Evolutionary conservation across 2,329 filamentous ascomycete genomes (phyloP).

Genomic region (Fusarium setosum): DNA sequence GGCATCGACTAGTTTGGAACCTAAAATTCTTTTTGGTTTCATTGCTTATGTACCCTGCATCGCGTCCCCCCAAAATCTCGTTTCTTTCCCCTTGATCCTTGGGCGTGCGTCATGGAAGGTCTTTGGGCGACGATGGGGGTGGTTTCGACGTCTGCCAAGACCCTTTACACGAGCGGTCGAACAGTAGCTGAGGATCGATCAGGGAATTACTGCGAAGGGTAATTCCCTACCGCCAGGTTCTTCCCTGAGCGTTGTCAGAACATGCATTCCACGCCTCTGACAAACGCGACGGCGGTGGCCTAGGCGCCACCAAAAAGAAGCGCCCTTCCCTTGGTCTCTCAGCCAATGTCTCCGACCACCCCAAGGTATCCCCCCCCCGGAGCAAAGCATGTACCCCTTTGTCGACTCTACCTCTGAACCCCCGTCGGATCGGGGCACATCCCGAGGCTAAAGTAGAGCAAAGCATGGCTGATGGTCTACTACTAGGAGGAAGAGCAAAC

Average conservation of each 20-base stretch:
- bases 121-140: too few relatives aligned
- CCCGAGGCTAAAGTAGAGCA: neutral
- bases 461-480: neutral
- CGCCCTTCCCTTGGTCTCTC: neutral
- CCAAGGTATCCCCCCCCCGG: neutral
- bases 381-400: neutral
- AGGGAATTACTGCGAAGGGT: neutral
- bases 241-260: slow-evolving; percentile 1
- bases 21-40: slow-evolving; percentile 9
- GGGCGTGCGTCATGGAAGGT: too few relatives aligned
- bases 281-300: slow-evolving; percentile 5
- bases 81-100: neutral
- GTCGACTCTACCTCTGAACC: neutral
- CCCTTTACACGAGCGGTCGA: too few relatives aligned
- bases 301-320: slow-evolving; percentile 11
- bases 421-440: neutral
- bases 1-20: slow-evolving; percentile 29
- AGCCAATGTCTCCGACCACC: neutral
- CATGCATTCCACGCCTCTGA: neutral
- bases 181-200: neutral
- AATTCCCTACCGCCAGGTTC: neutral
- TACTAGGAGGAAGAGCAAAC: too few relatives aligned
- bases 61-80: neutral
- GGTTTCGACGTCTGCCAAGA: too few relatives aligned
- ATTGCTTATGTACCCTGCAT: slow-evolving; percentile 2